Base-by-base conservation (phyloP, 371 early-diverging fungal genomes). In the Dinochytrium kinnereticum region DNA sequence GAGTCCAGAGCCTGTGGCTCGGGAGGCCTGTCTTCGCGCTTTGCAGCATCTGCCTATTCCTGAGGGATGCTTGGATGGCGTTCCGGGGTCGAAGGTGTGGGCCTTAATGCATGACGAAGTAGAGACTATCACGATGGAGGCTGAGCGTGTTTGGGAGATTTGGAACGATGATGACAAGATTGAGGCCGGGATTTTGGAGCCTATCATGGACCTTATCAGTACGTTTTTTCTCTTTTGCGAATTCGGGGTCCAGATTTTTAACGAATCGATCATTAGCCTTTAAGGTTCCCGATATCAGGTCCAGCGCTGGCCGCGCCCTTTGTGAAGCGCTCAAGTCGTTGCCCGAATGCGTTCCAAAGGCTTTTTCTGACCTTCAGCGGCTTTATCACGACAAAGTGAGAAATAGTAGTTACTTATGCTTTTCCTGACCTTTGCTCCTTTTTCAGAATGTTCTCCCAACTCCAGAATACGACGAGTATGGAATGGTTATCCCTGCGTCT, bases 401-500 rank as follows among this genome's bases (percentile, higher is more conserved):
- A 28, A 15, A 17, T 19, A 38, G 2, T 51, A 21, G 34, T 24
- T 28, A 59, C 55, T 17, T 0, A n/a, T 53, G 28, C 31, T 49
- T 2, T 51, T 10, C 33, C 40, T 59, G 57, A 7, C 71, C 13
- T 81, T 10, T 49, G n/a, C n/a, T 68, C 19, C 38, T 39, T 13
- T 24, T 26, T 10, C 80, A 91, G 88, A 89, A 91, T 51, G 85
- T 87, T 40, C 85, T 93, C n/a, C 87, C 95, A 17, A 90, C 90
- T 31, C 96, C 96, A 1, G 93, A 96, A 78, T 95, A 92, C 70
- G 96, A 98, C 79, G 90, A 90, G 51, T 95, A 88, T 71, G 97
- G 96, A 55, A 91, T 98, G 80, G 87, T 96, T 0, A 94, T 94
- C 33, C 92, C 92, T 17, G 93, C 91, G 64, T 93, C 96, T 0